Evolutionary conservation across 768 basidiomycete genomes (phyloP), one percentile per base, ranked within the genome.

Genomic region (Stropharia rugosoannulata): DNA sequence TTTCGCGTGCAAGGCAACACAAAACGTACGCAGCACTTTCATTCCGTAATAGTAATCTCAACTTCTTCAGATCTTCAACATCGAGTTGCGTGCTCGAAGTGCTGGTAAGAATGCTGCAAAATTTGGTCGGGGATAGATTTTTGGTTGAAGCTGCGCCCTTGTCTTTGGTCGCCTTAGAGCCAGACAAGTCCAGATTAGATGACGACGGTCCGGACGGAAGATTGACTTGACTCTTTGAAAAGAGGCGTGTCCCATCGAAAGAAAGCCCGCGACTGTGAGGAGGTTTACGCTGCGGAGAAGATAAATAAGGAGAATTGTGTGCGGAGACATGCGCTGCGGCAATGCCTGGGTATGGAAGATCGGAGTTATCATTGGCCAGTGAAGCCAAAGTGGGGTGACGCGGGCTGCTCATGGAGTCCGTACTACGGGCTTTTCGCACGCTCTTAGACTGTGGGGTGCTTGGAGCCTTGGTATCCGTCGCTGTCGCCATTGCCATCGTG

Each of bases 11-110:
- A 12, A 18, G 13, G 22, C 18, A 43, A 48, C 27, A 19, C 3
- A 32, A 41, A 16, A 64, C 75, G 57, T 69, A 94, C 91, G 78
- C 82, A 1, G 95, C 93, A n/a, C 87, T 80, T 71, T 98, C 97
- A 62, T 97, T 97, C 54, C 97, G 76, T 19, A 99, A 75, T 61
- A 97, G 69, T 57, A 98, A 73, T 56, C 94, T 76, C 55, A 99
- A 69, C 70, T 94, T 95, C 73, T 97, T 97, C 42, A 95, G 78
- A 35, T 83, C 78, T 59, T 90, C 93, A 0, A 96, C 75, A n/a
- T 95, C 93, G 39, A 98, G 77, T n/a, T 80, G 72, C 4, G 81
- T 83, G 59, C 86, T 92, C 11, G 86, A 89, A 25, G 84, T 82
- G 2, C 82, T 78, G 1, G 80, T 77, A 13, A 96, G 74, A 50